phyloP scores from a whole-genome alignment of 805 yeast species.

The Deakozyma indianensis region DNA sequence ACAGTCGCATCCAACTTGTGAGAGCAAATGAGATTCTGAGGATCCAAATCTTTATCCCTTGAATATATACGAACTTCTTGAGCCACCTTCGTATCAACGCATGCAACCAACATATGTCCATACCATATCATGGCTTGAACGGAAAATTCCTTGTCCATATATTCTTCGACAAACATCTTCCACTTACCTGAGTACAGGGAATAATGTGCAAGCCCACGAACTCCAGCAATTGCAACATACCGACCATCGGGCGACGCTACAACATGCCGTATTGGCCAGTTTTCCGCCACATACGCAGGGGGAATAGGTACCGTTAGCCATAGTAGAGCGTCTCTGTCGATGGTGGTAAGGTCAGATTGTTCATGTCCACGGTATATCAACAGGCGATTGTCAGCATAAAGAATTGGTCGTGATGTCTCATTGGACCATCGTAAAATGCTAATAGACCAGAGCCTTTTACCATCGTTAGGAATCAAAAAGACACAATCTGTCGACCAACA shows the following conservation, averaged over 20 bases:
- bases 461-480: neutral
- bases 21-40: conserved; percentile 18
- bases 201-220: conserved; percentile 31
- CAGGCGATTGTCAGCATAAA: conserved; percentile 27
- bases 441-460: neutral
- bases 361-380: conserved; percentile 33
- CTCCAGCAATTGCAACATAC: conserved; percentile 36
- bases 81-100: conserved; percentile 16
- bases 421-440: conserved; percentile 18
- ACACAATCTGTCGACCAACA: neutral
- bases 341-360: conserved; percentile 26
- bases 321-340: conserved; percentile 27
- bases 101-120: conserved; percentile 22
- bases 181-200: conserved; percentile 28
- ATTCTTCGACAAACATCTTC: conserved; percentile 28
- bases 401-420: conserved; percentile 28
- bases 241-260: conserved; percentile 34
- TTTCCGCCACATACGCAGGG: conserved; percentile 28
- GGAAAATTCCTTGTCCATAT: conserved; percentile 20
- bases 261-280: conserved; percentile 28
- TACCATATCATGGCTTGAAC: conserved; percentile 27
- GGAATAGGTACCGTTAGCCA: conserved; percentile 38
- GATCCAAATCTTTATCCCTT: conserved; percentile 20
- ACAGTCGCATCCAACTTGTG: conserved; percentile 19
- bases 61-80: conserved; percentile 23